Conservation (phyloP, 2,329 filamentous ascomycete genomes). For the Talaromyces sp. region DNA sequence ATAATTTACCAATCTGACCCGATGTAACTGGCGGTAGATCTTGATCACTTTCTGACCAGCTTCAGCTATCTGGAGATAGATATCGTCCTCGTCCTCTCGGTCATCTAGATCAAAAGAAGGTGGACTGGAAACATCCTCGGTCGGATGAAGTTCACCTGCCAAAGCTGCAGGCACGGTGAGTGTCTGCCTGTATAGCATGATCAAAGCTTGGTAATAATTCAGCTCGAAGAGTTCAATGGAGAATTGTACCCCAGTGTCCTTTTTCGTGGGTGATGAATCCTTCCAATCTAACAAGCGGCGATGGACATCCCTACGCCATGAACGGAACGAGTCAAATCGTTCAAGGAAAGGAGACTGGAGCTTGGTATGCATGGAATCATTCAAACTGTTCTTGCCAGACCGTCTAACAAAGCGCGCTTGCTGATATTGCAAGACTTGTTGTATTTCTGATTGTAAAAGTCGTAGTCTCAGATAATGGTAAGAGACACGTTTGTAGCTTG, state of each 20-base stretch:
- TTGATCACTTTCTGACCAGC: constrained; percentile 89
- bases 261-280: constrained; percentile 68
- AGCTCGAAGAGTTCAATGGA: constrained; percentile 85
- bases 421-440: constrained; percentile 89
- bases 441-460: constrained; percentile 86
- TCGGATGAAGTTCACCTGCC: constrained; percentile 66
- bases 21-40: constrained; percentile 83
- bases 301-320: constrained; percentile 86
- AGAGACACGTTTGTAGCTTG: constrained; percentile 85
- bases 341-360: constrained; percentile 81
- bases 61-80: constrained; percentile 92
- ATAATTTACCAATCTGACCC: constrained; percentile 87
- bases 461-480: constrained; percentile 90
- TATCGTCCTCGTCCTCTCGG: constrained; percentile 74
- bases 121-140: constrained; percentile 58
- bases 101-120: constrained; percentile 44
- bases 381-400: constrained; percentile 59
- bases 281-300: constrained; percentile 82
- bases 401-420: constrained; percentile 75
- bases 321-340: constrained; percentile 77
- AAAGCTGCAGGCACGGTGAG: constrained; percentile 80
- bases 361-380: constrained; percentile 71
- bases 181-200: constrained; percentile 92
- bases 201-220: constrained; percentile 97
- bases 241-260: constrained; percentile 82